Evolutionary conservation across 2,329 filamentous ascomycete genomes (phyloP), one percentile per base, ranked within the genome.

Genomic region (Aspergillus costaricaensis): DNA sequence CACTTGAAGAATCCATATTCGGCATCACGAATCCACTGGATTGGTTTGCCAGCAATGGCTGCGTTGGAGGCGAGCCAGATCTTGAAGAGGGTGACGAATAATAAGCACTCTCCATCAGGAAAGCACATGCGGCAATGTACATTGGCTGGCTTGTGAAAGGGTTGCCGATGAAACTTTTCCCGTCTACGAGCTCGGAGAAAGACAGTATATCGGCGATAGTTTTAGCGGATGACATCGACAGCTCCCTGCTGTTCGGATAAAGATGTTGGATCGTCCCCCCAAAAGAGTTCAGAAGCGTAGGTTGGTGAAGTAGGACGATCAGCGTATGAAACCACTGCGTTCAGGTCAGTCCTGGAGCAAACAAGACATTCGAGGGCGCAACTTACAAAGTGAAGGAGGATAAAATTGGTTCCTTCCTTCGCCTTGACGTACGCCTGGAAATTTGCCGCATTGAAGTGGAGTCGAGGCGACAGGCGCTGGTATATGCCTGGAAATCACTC

Each of bases 141-240:
- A 96, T 96, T 0, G 92, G 92, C 74, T 96, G 92, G 51, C 90
- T 92, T 0, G 91, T 95, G 66, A 96, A 96, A 0, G 92, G 92
- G 61, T 95, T 96, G 1, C 91, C 91, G 36, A 93, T 88, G 58
- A 93, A 91, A 67, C 91, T 93, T 73, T 91, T 92, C 0, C 90
- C 87, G 72, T 96, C 91, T 55, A 95, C 91, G 9, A 96, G 79
- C 70, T 96, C 91, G 0, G 91, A 91, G 74, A 96, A 96, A 1
- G 90, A 89, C 8, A 96, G 77, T 15, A 96, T 96, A 68, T 96
- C 92, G 36, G 91, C 91, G 62, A 96, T 95, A 0, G 92, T 96
- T 78, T 96, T 96, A 12, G 92, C 92, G 23, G 91, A 94, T 14
- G 90, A 93, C 89, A 94, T 93, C 62, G 90, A 91, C 5, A 87